Base-by-base conservation (phyloP, 2,329 filamentous ascomycete genomes). In the Metarhizium brunneum region DNA sequence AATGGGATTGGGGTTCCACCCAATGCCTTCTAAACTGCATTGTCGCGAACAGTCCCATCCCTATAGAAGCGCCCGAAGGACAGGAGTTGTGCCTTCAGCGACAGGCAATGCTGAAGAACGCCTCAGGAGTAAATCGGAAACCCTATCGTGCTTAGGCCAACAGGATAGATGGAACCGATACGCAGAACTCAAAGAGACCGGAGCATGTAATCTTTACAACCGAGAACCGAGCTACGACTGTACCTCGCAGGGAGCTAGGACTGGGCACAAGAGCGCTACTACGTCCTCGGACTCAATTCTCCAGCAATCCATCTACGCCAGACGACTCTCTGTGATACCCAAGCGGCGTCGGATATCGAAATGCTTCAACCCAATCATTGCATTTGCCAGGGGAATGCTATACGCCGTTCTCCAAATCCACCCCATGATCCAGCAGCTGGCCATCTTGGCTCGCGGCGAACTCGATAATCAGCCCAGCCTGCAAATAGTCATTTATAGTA, bases 1-100 rank as follows among this genome's bases (percentile, higher is more conserved):
- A 42, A 71, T 81, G 11, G 74, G 78, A 20, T 53, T 62, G 8
- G 81, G 86, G 36, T 79, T 87, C 32, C 90, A 91, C 2, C 88
- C 88, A 0, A 88, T 95, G 57, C 90, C 90, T 0, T 82, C 82
- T 4, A 64, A 71, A 45, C 94, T 90, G 3, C 91, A 96, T 68
- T 90, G 88, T 32, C 32, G 32, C 32, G 85, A 84, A 1, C 73
- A 86, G 3, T 89, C 86, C 2, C 84, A 87, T 61, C 84, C 88
- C 59, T 87, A 79, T 61, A 74, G 79, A 2, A 73, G 81, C 6
- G 74, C 84, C 48, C 83, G 88, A 55, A 79, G 86, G 56, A 88
- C 90, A 1, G 83, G 85, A 2, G 79, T 90, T 16, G 83, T 88
- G 70, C 89, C 81, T 10, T 65, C 84, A 47, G 84, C 85, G 2